Evolutionary conservation across 2,329 filamentous ascomycete species (phyloP).

Genomic region (Aureobasidium musti): DNA sequence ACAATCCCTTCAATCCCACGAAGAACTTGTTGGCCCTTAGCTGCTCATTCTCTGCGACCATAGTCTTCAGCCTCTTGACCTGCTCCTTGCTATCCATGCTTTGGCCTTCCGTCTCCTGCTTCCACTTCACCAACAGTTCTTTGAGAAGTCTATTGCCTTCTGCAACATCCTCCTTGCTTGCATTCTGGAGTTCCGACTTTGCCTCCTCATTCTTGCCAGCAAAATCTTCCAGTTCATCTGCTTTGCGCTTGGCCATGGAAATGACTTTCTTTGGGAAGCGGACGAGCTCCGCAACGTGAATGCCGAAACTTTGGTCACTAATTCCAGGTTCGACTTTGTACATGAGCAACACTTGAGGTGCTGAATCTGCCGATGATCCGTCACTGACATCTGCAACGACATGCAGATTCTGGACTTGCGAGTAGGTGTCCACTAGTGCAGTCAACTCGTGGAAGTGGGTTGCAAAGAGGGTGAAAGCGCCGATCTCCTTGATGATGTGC

Average conservation of each 20-base stretch:
- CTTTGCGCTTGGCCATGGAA: slow-evolving; percentile 98
- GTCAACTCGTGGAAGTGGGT: slow-evolving; percentile 99
- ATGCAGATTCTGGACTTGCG: slow-evolving; percentile 88
- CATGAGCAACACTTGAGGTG: slow-evolving; percentile 78
- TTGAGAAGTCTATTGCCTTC: slow-evolving; percentile 85
- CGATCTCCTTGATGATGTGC: slow-evolving; percentile 93
- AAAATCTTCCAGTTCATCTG: slow-evolving; percentile 97
- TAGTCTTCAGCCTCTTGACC: slow-evolving; percentile 69
- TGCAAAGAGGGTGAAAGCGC: slow-evolving; percentile 91
- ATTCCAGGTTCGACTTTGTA: slow-evolving; percentile 97
- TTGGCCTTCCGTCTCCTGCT: slow-evolving; percentile 66
- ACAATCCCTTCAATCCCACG: slow-evolving; percentile 55
- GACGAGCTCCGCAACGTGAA: slow-evolving; percentile 96
- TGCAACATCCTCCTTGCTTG: slow-evolving; percentile 83
- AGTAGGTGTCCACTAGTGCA: slow-evolving; percentile 80
- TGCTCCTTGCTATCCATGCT: slow-evolving; percentile 60
- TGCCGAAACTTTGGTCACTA: slow-evolving; percentile 96
- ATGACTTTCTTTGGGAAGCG: slow-evolving; percentile 96
- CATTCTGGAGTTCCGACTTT: slow-evolving; percentile 53
- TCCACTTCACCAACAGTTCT: slow-evolving; percentile 80
- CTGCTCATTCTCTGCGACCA: slow-evolving; percentile 73
- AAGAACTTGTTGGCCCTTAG: slow-evolving; percentile 68
- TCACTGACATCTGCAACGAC: slow-evolving; percentile 88
- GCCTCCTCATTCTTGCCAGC: slow-evolving; percentile 69
- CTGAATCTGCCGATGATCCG: slow-evolving; percentile 49